These are phyloP conservation scores for Vitis cinerea DNA, from an alignment of 164 flowering plant genomes.

Conservation along the genomic window DNA sequence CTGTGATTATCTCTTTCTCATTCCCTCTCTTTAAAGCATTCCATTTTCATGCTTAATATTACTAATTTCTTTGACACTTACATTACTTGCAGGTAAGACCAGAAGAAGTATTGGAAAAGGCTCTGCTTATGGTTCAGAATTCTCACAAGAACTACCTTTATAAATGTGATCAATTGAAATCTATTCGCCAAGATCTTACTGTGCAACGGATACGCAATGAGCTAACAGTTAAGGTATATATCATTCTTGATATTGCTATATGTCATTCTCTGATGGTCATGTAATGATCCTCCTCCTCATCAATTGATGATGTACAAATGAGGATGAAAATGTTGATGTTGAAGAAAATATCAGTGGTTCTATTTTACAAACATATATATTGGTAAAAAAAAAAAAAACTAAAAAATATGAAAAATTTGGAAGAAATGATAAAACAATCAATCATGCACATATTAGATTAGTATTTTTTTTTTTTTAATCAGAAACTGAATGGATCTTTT, in stretches of 20 bases:
- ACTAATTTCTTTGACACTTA: background rate
- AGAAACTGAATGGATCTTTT: too few species aligned
- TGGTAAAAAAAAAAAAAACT: too few species aligned
- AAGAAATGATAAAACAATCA: too few species aligned
- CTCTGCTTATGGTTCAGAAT: slow-evolving; percentile 75
- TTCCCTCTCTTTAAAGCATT: background rate
- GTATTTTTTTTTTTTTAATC: too few species aligned
- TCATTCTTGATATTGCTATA: background rate
- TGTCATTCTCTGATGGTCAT: background rate
- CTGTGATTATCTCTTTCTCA: slow-evolving; percentile 43
- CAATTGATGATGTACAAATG: too few species aligned
- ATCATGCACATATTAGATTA: too few species aligned
- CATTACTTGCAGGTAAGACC: slow-evolving; percentile 79
- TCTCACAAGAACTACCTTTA: slow-evolving; percentile 90
- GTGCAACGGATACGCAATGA: slow-evolving; percentile 84
- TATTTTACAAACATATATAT: too few species aligned
- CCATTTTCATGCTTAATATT: too few species aligned
- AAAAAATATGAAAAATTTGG: too few species aligned
- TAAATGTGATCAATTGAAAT: slow-evolving; percentile 97
- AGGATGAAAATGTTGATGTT: too few species aligned
- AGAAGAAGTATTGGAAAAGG: slow-evolving; percentile 84
- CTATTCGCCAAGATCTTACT: slow-evolving; percentile 95
- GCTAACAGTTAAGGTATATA: slow-evolving; percentile 77
- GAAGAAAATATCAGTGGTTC: too few species aligned
- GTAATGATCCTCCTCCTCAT: too few species aligned